Percentiles rank a stretch among this genome's conserved stretches.
Evolutionary conservation across 176 grass and related monocot species (phyloP).

Genomic region (Hordeum marinum): DNA sequence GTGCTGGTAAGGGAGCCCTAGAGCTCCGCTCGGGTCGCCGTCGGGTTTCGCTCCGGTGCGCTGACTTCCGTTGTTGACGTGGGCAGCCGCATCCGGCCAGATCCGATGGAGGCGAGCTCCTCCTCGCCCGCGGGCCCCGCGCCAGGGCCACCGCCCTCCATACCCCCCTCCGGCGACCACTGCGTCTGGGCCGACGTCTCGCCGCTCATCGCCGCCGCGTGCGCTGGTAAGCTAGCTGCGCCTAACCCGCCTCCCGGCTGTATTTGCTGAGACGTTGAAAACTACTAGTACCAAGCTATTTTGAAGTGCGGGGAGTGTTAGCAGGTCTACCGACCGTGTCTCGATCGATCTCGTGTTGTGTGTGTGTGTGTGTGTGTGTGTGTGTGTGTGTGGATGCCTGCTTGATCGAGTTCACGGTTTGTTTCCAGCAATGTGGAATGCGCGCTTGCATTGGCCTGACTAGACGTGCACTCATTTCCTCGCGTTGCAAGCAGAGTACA

Average conservation of each 20-base stretch:
- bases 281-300: neutral
- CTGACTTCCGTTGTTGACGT: neutral
- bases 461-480: neutral
- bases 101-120: slow-evolving; percentile 34
- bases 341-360: neutral
- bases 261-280: neutral
- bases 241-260: neutral
- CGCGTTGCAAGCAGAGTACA: too few relatives aligned
- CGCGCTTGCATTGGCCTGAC: neutral
- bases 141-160: slow-evolving; percentile 28
- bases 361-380: neutral
- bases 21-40: neutral
- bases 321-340: neutral
- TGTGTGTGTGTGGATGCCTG: neutral
- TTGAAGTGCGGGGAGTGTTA: neutral
- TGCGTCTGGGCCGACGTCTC: slow-evolving; percentile 67
- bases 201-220: slow-evolving; percentile 63
- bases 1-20: neutral
- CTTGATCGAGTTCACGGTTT: neutral
- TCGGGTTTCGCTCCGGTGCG: neutral
- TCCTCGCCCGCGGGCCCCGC: slow-evolving; percentile 7
- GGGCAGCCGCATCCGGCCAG: neutral
- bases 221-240: slow-evolving; percentile 54
- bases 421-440: neutral
- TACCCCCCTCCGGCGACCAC: slow-evolving; percentile 44